Conservation (phyloP, 352 stramenopile species). For the Pythium pyrilobum region DNA sequence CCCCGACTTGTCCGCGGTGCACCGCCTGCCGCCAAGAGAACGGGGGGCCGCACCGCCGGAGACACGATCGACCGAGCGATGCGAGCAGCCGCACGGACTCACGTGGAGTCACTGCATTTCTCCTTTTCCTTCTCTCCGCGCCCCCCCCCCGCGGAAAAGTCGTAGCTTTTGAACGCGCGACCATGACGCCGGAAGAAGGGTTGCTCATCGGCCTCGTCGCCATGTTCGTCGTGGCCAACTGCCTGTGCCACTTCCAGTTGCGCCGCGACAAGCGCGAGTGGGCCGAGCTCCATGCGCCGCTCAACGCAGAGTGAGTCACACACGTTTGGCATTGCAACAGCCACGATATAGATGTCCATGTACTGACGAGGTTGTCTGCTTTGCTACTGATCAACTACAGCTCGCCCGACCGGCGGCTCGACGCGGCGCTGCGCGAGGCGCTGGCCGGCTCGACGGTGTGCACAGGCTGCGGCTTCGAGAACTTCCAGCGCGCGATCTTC, state of each 20-base stretch:
- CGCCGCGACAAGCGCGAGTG: conserved; percentile 20
- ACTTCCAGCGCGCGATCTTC: conserved; percentile 21
- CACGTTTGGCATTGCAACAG: background rate
- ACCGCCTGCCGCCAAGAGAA: no score
- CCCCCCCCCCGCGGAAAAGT: background rate
- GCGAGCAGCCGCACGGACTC: background rate
- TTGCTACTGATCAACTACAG: no score
- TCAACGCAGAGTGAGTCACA: conserved; percentile 18
- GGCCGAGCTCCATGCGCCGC: conserved; percentile 18
- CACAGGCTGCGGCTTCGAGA: conserved; percentile 23
- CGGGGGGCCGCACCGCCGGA: no score
- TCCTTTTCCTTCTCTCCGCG: background rate
- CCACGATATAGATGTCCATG: no score
- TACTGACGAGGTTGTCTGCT: background rate
- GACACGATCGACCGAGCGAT: no score
- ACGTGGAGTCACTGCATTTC: background rate
- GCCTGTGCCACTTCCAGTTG: conserved; percentile 14
- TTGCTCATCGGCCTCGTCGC: conserved; percentile 9
- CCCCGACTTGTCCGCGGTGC: no score
- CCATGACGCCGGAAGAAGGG: conserved; percentile 16
- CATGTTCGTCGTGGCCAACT: conserved; percentile 15
- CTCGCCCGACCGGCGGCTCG: conserved; percentile 10
- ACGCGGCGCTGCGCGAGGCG: conserved; percentile 17
- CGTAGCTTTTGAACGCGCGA: background rate
- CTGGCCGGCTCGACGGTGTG: conserved; percentile 19